Evolutionary conservation across 2,329 filamentous ascomycete genomes (phyloP).

Genomic region (Lecanicillium sp.): DNA sequence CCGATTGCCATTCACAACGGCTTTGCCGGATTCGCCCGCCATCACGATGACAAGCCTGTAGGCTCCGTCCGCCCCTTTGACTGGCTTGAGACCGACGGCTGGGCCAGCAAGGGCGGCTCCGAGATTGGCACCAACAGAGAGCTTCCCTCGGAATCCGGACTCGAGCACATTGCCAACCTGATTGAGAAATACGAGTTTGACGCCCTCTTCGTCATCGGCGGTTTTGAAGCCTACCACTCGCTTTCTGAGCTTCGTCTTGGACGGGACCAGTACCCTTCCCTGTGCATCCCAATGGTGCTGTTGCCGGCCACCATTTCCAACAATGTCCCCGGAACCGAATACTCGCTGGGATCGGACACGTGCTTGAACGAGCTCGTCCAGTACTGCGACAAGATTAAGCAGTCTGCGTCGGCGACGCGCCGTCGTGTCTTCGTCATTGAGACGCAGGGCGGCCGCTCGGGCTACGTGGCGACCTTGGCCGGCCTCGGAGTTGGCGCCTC

Average conservation of each 20-base stretch:
- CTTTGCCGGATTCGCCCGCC: slow-evolving; percentile 86
- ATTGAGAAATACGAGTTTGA: slow-evolving; percentile 86
- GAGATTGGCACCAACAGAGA: slow-evolving; percentile 98
- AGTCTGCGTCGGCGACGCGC: slow-evolving; percentile 88
- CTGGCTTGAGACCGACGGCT: slow-evolving; percentile 91
- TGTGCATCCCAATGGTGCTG: slow-evolving; percentile 87
- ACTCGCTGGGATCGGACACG: slow-evolving; percentile 92
- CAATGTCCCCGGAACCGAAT: slow-evolving; percentile 96
- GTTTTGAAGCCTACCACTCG: slow-evolving; percentile 94
- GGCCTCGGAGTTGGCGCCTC: slow-evolving; percentile 87
- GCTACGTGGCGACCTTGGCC: slow-evolving; percentile 86
- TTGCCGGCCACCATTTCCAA: slow-evolving; percentile 97
- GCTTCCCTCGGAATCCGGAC: slow-evolving; percentile 76
- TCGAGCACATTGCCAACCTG: slow-evolving; percentile 72
- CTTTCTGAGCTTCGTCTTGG: slow-evolving; percentile 81
- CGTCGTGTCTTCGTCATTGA: slow-evolving; percentile 96
- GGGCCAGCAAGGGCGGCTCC: slow-evolving; percentile 94
- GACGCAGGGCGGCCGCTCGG: slow-evolving; percentile 90
- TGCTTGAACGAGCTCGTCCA: slow-evolving; percentile 90
- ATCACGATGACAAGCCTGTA: slow-evolving; percentile 75
- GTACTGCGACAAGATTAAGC: slow-evolving; percentile 96
- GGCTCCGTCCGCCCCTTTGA: slow-evolving; percentile 78
- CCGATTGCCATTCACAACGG: slow-evolving; percentile 93
- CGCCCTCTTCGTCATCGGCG: slow-evolving; percentile 83
- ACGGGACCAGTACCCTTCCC: slow-evolving; percentile 67